Base-by-base conservation (phyloP, 768 basidiomycete genomes). In the Tylopilus intermedius region DNA sequence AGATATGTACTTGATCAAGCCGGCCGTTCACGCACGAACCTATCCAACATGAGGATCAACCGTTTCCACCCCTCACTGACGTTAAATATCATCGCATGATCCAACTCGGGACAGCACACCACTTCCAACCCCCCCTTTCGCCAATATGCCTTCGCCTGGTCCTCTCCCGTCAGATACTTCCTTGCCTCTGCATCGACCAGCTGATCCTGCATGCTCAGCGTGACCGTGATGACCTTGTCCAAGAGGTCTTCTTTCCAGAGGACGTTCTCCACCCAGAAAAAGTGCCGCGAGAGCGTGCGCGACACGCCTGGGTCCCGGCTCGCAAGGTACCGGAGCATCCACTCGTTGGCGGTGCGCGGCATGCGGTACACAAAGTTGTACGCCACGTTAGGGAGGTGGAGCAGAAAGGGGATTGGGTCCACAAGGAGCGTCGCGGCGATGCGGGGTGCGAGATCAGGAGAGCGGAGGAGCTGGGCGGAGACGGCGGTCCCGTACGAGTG, bases 241-340 rank as follows among this genome's bases (percentile, higher is more conserved):
- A 29, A 45, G 2, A 87, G 56, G 49, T 86, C 84, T 49, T 81
- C 82, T 57, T 71, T 76, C 77, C 81, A 86, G 26, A 85, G 55
- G 13, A 80, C 70, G 33, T 77, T 81, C 62, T 86, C 80, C 29
- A 73, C 62, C 85, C 85, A 86, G 60, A 84, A 86, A 61, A 87
- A 85, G 49, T 81, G 74, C 2, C 85, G 72, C 13, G 74, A 71
- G 14, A 87, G 72, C 38, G 80, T 75, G 3, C 80, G 74, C 45
- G 83, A 76, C 43, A 84, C 74, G 58, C 86, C 84, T 8, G 81
- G 69, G 56, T 87, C 85, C 10, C 79, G 76, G 50, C 78, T 79
- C 21, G 83, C 75, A 58, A 86, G 85, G 59, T 81, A 87, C 80
- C 82, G 85, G 47, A 86, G 58, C 66, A 82, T 73, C 81, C 82